Evolutionary conservation across 495 filamentous ascomycete genomes (phyloP).

Genomic region (Penicillium paradoxum): DNA sequence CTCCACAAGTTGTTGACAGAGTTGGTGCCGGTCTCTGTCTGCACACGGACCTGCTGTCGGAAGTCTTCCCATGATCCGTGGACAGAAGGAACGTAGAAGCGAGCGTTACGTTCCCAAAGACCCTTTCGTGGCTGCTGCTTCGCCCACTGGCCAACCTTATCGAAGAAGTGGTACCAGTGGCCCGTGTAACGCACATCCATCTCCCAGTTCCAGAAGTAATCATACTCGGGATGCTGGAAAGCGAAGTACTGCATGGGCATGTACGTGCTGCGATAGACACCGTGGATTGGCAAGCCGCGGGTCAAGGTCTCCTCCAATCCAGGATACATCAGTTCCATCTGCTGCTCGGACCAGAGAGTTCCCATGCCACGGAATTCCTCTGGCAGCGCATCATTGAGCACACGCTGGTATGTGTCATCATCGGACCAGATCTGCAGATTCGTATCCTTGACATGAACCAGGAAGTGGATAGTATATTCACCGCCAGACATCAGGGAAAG

Average conservation of each 20-base stretch:
- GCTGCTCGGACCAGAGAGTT: conserved; percentile 84
- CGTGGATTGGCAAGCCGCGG: conserved; percentile 74
- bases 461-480: conserved; percentile 59
- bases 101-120: conserved; percentile 86
- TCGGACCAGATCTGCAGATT: conserved; percentile 63
- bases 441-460: conserved; percentile 62
- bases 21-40: conserved; percentile 76
- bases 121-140: conserved; percentile 80
- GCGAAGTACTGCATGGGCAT: conserved; percentile 96
- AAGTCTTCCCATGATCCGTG: conserved; percentile 94
- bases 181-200: conserved; percentile 95
- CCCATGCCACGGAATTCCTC: conserved; percentile 84
- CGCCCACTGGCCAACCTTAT: conserved; percentile 69
- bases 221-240: conserved; percentile 85
- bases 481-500: conserved; percentile 58
- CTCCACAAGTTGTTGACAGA: conserved; percentile 69
- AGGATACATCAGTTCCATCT: conserved; percentile 85
- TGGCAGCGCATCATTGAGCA: conserved; percentile 69
- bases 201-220: conserved; percentile 98
- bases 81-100: conserved; percentile 85
- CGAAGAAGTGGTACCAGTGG: conserved; percentile 90
- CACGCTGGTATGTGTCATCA: conserved; percentile 54
- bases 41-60: conserved; percentile 83
- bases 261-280: conserved; percentile 83
- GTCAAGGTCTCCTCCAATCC: conserved; percentile 69